Evolutionary conservation across 768 basidiomycete species (phyloP).

Genomic region (Mycena alexandri): DNA sequence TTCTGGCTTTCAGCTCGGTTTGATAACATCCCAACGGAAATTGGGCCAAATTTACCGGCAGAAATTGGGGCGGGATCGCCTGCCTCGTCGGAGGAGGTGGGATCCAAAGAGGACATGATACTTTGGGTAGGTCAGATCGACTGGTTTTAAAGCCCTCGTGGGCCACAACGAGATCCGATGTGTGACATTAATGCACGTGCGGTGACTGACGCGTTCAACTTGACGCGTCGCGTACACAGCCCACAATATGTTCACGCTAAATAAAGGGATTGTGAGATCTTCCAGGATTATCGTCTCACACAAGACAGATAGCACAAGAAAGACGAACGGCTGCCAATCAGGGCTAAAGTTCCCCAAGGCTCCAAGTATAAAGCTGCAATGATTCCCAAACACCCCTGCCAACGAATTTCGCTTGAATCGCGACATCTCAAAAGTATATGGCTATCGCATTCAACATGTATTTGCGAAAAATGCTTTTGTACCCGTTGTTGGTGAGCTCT

Average conservation of each 20-base stretch:
- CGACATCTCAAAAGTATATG: no score
- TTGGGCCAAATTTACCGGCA: constrained; percentile 22
- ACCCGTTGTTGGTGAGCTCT: no score
- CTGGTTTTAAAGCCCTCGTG: constrained; percentile 4
- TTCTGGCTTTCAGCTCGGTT: constrained; percentile 28
- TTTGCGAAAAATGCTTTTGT: no score
- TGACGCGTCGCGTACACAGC: constrained; percentile 12
- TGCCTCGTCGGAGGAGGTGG: constrained; percentile 1
- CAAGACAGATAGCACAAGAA: no score
- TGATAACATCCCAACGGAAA: neutral
- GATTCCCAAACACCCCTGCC: no score
- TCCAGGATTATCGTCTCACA: constrained; percentile 38
- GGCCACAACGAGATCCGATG: neutral
- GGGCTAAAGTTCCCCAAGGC: no score
- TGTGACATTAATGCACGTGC: neutral
- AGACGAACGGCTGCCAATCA: no score
- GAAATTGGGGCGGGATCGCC: constrained; percentile 18
- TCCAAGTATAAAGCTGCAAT: no score
- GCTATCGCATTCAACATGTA: no score
- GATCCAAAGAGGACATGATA: constrained; percentile 6
- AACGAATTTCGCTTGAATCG: no score
- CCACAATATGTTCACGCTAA: no score
- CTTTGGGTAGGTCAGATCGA: neutral
- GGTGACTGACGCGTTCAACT: neutral
- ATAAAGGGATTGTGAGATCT: constrained; percentile 40